Evolutionary conservation across 2,329 filamentous ascomycete genomes (phyloP), one percentile per base, ranked within the genome.

Genomic region (Pyrenophora seminiperda): DNA sequence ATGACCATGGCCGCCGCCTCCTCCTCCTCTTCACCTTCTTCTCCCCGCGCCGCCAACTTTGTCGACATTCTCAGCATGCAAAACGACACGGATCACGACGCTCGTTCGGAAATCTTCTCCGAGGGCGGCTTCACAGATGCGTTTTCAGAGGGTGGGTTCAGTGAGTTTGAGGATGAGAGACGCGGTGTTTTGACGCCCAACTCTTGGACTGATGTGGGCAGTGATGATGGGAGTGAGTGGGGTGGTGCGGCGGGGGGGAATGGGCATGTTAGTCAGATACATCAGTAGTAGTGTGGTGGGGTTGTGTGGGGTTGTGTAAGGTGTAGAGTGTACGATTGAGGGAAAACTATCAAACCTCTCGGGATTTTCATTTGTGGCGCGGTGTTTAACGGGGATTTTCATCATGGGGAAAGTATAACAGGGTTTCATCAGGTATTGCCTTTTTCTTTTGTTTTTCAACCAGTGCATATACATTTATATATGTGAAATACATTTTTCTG

Each of bases 131-230:
- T 72, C 33, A 71, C 67, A 2, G 72, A 74, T 17, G 70, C 70
- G 2, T 67, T 71, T 54, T 68, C 62, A 0, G 70, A 72, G 24
- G 61, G 57, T 1, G 65, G 67, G 0, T 72, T 70, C 49, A 70
- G 68, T 32, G 71, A 72, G 39, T 51, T 65, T 4, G 58, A 59
- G 11, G 41, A 58, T 11, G 59, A 41, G 0, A 38, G 48, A 29
- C 13, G 38, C 3, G 72, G 72, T 13, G 59, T 68, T 13, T 65
- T 68, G 63, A 75, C 73, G 5, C 73, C 73, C 7, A 66, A 55
- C 11, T 69, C 65, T 18, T 75, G 73, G 73, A 73, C 71, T 31
- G 73, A 75, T 47, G 66, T 75, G 7, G 73, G 71, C 2, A 74
- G 70, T 48, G 73, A 75, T 38, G 66, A 68, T 34, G 72, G 69